phyloP scores from a whole-genome alignment of 495 filamentous ascomycete species.

The Sabuloglossum arenarium region DNA sequence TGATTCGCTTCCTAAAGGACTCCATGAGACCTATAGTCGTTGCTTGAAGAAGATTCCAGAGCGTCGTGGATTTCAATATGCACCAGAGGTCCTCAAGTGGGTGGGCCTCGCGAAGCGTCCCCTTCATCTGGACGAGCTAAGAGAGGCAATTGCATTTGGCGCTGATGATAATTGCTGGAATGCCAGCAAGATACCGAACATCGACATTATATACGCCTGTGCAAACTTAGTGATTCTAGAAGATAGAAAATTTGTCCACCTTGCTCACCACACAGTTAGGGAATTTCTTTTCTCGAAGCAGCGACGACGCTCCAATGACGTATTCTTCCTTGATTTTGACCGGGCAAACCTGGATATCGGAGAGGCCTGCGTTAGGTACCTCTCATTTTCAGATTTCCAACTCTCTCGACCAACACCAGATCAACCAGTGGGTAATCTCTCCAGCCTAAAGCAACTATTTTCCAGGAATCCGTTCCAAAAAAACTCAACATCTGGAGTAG shows the following conservation, averaged over 20 bases:
- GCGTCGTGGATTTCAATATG: too few species aligned
- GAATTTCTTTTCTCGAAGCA: not conserved
- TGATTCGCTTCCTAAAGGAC: not conserved
- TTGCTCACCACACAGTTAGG: not conserved
- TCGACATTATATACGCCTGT: not conserved
- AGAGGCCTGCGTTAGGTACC: not conserved
- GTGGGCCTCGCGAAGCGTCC: not conserved
- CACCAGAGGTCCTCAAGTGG: not conserved
- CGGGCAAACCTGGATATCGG: not conserved
- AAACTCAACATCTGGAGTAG: not conserved
- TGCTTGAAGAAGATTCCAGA: not conserved
- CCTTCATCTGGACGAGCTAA: not conserved
- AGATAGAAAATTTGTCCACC: not conserved
- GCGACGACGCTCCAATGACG: too few species aligned
- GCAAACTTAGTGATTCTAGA: not conserved
- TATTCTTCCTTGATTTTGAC: not conserved
- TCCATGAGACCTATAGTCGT: not conserved
- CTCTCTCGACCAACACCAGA: not conserved
- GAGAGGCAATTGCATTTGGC: not conserved
- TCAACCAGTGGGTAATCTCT: not conserved
- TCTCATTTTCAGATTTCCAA: not conserved
- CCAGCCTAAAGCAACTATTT: not conserved
- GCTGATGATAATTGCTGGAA: not conserved
- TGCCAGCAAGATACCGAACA: not conserved
- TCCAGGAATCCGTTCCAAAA: not conserved